phyloP scores from a whole-genome alignment of 345 rosid genomes.

The Salix exigua region DNA sequence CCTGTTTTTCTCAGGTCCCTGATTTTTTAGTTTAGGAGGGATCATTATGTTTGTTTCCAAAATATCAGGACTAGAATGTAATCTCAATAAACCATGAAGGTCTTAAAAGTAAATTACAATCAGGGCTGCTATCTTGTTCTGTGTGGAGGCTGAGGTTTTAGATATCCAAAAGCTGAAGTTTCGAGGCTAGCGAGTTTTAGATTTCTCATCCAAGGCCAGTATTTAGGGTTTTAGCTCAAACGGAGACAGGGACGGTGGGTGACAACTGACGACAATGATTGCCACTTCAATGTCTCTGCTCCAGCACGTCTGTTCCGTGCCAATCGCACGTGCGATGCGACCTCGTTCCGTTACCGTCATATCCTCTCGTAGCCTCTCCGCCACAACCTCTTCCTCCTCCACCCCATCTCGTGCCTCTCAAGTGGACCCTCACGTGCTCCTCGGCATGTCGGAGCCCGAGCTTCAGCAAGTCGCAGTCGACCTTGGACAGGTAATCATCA shows the following conservation, averaged over 20 bases:
- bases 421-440: slow-evolving; percentile 63
- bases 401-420: slow-evolving; percentile 41
- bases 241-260: not conserved
- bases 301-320: slow-evolving; percentile 51
- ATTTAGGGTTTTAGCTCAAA: not conserved
- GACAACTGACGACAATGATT: slow-evolving; percentile 22
- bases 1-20: not conserved
- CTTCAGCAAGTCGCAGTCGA: slow-evolving; percentile 79
- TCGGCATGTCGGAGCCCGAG: slow-evolving; percentile 87
- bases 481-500: slow-evolving; percentile 63
- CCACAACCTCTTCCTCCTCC: slow-evolving; percentile 20
- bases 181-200: not conserved
- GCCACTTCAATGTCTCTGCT: slow-evolving; percentile 55
- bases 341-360: slow-evolving; percentile 35
- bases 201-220: no score
- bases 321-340: slow-evolving; percentile 46
- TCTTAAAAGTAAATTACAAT: not conserved
- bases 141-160: no score
- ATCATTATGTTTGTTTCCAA: not conserved
- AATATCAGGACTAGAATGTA: not conserved
- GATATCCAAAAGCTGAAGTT: not conserved
- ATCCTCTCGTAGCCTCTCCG: slow-evolving; percentile 30
- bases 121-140: not conserved
- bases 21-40: not conserved
- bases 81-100: not conserved